Evolutionary conservation across 805 yeast species (phyloP).

Genomic region (Starmerella sp.): DNA sequence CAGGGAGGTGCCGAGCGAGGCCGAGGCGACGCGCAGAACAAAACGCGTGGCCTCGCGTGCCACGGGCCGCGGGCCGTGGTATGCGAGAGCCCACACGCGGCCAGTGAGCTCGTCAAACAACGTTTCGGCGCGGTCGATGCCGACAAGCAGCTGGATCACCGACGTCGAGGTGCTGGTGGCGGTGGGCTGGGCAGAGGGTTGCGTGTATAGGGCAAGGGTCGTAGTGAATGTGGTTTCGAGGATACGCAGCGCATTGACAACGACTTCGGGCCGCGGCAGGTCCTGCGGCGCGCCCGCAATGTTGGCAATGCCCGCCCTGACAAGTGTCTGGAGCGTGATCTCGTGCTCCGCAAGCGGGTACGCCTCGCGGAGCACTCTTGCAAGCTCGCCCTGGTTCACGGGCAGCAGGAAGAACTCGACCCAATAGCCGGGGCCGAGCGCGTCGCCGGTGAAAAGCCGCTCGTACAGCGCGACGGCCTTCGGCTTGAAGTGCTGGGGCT

Average conservation of each 20-base stretch:
- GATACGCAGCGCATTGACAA: slow-evolving; percentile 9
- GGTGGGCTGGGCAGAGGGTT: slow-evolving; percentile 7
- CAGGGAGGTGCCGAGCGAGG: slow-evolving; percentile 25
- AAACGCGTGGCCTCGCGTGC: slow-evolving; percentile 12
- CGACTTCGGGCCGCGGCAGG: slow-evolving; percentile 7
- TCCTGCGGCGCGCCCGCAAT: background rate
- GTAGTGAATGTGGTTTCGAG: slow-evolving; percentile 9
- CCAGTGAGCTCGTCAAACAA: slow-evolving; percentile 26
- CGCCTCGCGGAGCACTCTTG: slow-evolving; percentile 11
- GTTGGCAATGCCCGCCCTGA: slow-evolving; percentile 24
- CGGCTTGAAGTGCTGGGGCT: slow-evolving; percentile 23
- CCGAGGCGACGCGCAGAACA: slow-evolving; percentile 23
- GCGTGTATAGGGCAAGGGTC: slow-evolving; percentile 3
- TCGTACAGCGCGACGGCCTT: slow-evolving; percentile 30
- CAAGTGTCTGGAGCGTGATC: slow-evolving; percentile 20
- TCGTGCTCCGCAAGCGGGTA: slow-evolving; percentile 22
- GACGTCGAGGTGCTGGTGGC: slow-evolving; percentile 1
- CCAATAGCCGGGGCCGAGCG: slow-evolving; percentile 28
- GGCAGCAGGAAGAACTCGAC: slow-evolving; percentile 28
- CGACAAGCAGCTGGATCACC: slow-evolving; percentile 25
- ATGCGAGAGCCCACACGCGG: slow-evolving; percentile 23
- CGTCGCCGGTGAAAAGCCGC: slow-evolving; percentile 20
- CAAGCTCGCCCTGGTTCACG: slow-evolving; percentile 19
- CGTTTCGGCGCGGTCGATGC: slow-evolving; percentile 28
- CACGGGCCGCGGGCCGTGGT: slow-evolving; percentile 13